These are phyloP conservation scores for Neurospora tetrasperma DNA, from an alignment of 495 filamentous ascomycete genomes.

Conservation along the genomic window DNA sequence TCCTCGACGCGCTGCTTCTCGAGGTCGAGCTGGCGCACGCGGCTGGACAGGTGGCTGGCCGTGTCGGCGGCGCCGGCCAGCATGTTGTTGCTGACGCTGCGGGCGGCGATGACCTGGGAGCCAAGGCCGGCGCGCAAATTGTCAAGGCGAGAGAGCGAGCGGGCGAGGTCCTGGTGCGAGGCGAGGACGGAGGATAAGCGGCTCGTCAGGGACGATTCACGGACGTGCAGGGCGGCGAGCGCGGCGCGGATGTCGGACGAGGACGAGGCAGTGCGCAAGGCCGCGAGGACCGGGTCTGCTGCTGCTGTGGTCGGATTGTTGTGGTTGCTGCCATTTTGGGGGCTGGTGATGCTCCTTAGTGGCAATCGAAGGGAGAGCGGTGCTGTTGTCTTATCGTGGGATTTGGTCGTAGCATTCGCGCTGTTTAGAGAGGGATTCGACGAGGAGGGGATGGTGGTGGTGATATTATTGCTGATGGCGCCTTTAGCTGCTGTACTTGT, in stretches of 20 bases:
- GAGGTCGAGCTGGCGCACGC: slow-evolving; percentile 75
- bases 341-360: not conserved
- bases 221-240: slow-evolving; percentile 60
- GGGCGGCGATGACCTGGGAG: slow-evolving; percentile 74
- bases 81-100: slow-evolving; percentile 78
- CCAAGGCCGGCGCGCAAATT: slow-evolving; percentile 80
- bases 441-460: not conserved
- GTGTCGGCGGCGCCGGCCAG: slow-evolving; percentile 74
- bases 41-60: slow-evolving; percentile 73
- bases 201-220: slow-evolving; percentile 62
- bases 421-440: slow-evolving; percentile 2
- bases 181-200: slow-evolving; percentile 66
- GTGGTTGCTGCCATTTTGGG: not conserved
- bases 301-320: slow-evolving; percentile 1
- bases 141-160: slow-evolving; percentile 79
- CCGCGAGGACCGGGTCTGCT: slow-evolving; percentile 15
- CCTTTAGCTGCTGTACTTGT: slow-evolving; percentile 1
- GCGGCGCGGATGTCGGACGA: slow-evolving; percentile 69
- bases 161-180: slow-evolving; percentile 72
- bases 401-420: not conserved
- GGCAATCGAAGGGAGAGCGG: not conserved
- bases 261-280: slow-evolving; percentile 59
- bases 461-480: slow-evolving; percentile 6
- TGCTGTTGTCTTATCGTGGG: not conserved
- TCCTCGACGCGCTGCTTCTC: slow-evolving; percentile 85